A percentile compares a stretch with the other conserved stretches of the same genome.
Conservation (phyloP, 148 eudicot genomes). For the Fagopyrum tataricum region DNA sequence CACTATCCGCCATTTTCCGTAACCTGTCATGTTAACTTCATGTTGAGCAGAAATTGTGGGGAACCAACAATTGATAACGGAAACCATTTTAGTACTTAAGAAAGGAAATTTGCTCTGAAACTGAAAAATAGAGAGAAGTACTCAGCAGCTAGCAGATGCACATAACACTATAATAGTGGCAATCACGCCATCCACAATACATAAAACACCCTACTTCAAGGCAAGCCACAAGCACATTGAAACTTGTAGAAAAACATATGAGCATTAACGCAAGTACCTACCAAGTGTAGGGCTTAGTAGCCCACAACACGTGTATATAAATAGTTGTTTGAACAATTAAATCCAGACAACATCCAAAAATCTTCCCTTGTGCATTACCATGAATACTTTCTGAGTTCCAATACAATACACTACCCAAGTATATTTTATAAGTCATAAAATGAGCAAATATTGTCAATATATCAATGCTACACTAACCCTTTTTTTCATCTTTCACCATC, state of each 20-base stretch:
- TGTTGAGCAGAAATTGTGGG: neutral
- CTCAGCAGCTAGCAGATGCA: neutral
- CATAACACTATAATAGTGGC: neutral
- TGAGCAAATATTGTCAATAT: neutral
- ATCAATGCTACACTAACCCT: neutral
- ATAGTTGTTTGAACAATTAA: neutral
- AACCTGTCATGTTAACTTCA: neutral
- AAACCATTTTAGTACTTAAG: neutral
- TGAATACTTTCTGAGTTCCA: neutral
- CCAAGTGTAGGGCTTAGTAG: neutral
- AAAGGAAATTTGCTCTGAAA: neutral
- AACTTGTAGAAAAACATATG: neutral
- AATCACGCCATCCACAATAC: neutral
- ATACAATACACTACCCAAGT: neutral
- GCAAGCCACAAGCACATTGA: neutral
- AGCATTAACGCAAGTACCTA: neutral
- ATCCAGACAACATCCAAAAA: neutral
- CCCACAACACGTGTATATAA: neutral
- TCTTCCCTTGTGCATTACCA: neutral
- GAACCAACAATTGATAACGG: neutral
- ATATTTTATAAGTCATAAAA: neutral
- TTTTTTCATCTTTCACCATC: neutral
- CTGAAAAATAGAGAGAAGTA: neutral
- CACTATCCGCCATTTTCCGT: neutral
- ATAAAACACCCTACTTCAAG: neutral